Evolutionary conservation across 352 stramenopile species (phyloP), one percentile per base, ranked within the genome.

Genomic region (Globisporangium barbulae): DNA sequence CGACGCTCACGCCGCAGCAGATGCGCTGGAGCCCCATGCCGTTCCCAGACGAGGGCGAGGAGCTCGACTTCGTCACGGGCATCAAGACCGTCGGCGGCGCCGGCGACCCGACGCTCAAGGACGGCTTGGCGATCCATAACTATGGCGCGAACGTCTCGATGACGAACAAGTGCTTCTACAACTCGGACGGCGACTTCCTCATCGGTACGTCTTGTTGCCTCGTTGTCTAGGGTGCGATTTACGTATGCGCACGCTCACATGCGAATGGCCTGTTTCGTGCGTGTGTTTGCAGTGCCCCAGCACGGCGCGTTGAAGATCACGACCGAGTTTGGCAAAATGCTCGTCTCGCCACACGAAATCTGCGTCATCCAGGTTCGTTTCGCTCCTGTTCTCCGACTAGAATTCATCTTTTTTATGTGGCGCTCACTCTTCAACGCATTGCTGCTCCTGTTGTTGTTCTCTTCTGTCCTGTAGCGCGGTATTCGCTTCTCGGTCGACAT

Each of bases 161-260:
- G 97, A 69, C 65, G 33, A 71, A 97, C 69, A 83, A 85, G 59
- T 91, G 89, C 53, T 91, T 98, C 35, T 97, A 98, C 81, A 98
- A 99, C 78, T 93, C 88, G 54, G 97, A 99, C 73, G 97, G 97
- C 61, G 97, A 99, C 65, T 96, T 99, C 49, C 79, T 99, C 49
- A 97, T 99, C 59, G 82, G 78, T 87, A 62, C 25, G 62, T 63
- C 31, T 9, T 33, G 3, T 53, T n/a, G 47, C 21, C 13, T 31
- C 10, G 22, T 13, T 9, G 33, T 1, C 13, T 53, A 13, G 63
- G 22, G 9, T 12, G 2, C 21, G 9, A 2, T 31, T 21, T 61
- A 5, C 47, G 9, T 31, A 21, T 42, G n/a, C n/a, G n/a, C n/a
- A n/a, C 52, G 19, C 47, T 53, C 21, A 58, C 49, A 17, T 58